A percentile compares a stretch with the other conserved stretches of the same genome.
These are phyloP conservation scores for Basipetospora chlamydospora DNA, from an alignment of 2,329 filamentous ascomycete species.

Conservation along the genomic window DNA sequence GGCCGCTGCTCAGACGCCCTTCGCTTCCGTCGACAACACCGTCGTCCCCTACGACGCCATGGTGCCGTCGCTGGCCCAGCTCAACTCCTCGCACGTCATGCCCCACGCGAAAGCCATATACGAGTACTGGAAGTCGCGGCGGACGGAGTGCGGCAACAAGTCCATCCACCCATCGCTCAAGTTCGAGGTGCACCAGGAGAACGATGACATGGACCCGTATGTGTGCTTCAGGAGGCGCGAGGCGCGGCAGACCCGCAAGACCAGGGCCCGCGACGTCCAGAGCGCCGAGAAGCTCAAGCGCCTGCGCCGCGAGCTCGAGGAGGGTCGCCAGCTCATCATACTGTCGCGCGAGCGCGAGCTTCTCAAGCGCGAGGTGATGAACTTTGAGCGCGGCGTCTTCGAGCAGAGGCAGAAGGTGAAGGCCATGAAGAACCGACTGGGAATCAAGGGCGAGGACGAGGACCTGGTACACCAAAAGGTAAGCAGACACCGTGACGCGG, in stretches of 20 bases:
- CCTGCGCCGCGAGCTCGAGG: conserved; percentile 78
- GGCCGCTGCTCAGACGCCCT: conserved; percentile 70
- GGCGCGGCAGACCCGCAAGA: conserved; percentile 88
- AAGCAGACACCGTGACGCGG: conserved; percentile 17
- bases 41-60: conserved; percentile 66
- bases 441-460: conserved; percentile 86
- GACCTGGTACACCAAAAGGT: conserved; percentile 92
- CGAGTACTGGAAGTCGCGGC: conserved; percentile 71
- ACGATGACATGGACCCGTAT: conserved; percentile 90
- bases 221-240: conserved; percentile 95
- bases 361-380: conserved; percentile 62
- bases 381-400: conserved; percentile 64
- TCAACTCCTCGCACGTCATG: conserved; percentile 33
- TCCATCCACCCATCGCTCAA: conserved; percentile 68
- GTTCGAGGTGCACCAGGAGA: conserved; percentile 87
- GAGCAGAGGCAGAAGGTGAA: conserved; percentile 71
- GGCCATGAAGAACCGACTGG: conserved; percentile 73
- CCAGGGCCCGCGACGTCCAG: conserved; percentile 81
- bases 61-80: conserved; percentile 47
- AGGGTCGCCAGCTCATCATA: conserved; percentile 66
- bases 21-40: conserved; percentile 77
- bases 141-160: conserved; percentile 52
- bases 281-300: conserved; percentile 90
- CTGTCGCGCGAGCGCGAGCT: conserved; percentile 69
- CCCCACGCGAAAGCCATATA: conserved; percentile 64